Base-by-base conservation (phyloP, 2,329 filamentous ascomycete genomes). In the Chaetomium strumarium region DNA sequence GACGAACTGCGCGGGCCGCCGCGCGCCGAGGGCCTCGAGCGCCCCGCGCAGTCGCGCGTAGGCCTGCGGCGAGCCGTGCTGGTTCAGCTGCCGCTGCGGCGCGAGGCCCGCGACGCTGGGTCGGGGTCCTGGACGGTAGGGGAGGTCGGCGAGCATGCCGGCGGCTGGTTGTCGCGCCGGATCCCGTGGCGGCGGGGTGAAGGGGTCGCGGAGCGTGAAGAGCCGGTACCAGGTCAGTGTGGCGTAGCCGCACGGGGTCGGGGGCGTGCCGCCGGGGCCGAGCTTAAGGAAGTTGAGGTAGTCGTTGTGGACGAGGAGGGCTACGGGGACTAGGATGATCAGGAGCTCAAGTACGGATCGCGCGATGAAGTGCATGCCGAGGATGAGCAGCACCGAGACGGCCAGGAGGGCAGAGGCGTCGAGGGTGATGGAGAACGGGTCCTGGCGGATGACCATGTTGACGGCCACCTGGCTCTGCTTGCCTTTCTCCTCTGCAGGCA, bases 241-340 rank as follows among this genome's bases (percentile, higher is more conserved):
- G 24, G 89, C 70, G 67, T 92, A 95, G 58, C 88, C 89, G 5
- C 70, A 58, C 39, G 87, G 79, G 0, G 86, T 93, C 2, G 84
- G 78, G 0, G 89, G 88, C 0, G 87, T 92, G 53, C 89, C 89
- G 20, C 89, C 89, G 0, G 88, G 88, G 0, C 89, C 89, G 17
- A 95, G 81, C 37, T 79, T 79, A 58, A 92, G 72, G 69, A 90
- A 93, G 66, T 84, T 85, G 49, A 75, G 72, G 69, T 90, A 93
- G 72, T 92, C 87, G 64, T 82, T 80, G 64, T 82, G 80, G 61
- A 88, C 68, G 55, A 79, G 72, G 7, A 80, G 65, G 30, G 72
- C 56, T 24, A 75, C 44, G 1, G 79, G 78, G 8, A 75, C 65
- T n/a, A 78, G 59, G 17, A 75, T 64, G 46, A 84, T 71, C 45